phyloP scores from a whole-genome alignment of 1,284 basidiomycete genomes.

The Cystobasidiaceae sp. region DNA sequence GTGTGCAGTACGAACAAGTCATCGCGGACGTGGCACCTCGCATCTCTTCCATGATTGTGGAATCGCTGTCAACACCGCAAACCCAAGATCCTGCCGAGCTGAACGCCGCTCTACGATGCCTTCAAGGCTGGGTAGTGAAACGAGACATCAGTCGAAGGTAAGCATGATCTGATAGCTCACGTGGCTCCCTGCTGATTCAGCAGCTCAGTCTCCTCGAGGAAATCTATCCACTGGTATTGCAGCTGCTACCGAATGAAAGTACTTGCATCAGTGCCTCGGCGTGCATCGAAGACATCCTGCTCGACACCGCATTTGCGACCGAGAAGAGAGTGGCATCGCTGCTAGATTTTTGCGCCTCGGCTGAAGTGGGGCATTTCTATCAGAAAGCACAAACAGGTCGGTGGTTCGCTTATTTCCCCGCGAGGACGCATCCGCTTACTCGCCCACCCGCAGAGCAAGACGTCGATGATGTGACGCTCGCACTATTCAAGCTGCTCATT shows the following conservation, averaged over 20 bases:
- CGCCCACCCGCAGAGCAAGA: conserved; percentile 23
- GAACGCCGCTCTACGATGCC: conserved; percentile 30
- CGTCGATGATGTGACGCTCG: conserved; percentile 24
- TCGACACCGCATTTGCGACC: conserved; percentile 33
- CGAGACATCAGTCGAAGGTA: conserved; percentile 18
- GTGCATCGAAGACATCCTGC: conserved; percentile 40
- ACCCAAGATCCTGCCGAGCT: conserved; percentile 36
- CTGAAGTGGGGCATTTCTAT: conserved; percentile 4
- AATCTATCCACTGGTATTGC: conserved; percentile 40
- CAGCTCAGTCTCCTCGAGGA: conserved; percentile 36
- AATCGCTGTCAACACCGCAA: conserved; percentile 33
- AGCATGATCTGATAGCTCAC: neutral
- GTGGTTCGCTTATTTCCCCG: neutral
- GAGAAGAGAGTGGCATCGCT: conserved; percentile 25
- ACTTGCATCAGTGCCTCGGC: conserved; percentile 32
- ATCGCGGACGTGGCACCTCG: conserved; percentile 30
- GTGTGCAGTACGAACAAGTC: conserved; percentile 33
- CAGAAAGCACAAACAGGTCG: conserved; percentile 14
- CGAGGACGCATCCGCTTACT: neutral
- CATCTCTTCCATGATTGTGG: conserved; percentile 31
- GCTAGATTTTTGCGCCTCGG: conserved; percentile 37
- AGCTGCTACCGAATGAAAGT: conserved; percentile 29
- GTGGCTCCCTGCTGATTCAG: conserved; percentile 31
- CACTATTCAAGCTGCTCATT: conserved; percentile 38
- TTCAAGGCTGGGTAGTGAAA: conserved; percentile 9